Conservation (phyloP, 352 stramenopile species). For the Phytophthora colocasiae region DNA sequence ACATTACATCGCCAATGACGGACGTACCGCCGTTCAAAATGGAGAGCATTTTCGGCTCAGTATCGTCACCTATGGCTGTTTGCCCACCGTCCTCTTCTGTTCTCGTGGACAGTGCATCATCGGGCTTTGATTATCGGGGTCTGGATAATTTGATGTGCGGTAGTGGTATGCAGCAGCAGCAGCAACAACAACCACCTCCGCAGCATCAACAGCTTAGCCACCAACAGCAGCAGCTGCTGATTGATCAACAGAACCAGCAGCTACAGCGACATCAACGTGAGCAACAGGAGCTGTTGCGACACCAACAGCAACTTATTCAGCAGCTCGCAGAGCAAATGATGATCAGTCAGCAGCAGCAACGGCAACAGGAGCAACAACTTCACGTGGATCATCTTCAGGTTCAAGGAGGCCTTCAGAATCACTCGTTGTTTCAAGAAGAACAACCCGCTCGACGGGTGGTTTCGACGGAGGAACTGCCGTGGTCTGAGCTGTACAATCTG, state of each 20-base stretch:
- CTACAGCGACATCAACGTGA: constrained; percentile 46
- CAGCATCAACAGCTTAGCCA: constrained; percentile 33
- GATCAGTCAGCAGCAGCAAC: constrained; percentile 45
- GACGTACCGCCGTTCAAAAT: constrained; percentile 45
- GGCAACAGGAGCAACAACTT: constrained; percentile 23
- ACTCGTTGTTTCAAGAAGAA: constrained; percentile 74
- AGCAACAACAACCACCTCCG: constrained; percentile 31
- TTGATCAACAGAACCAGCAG: constrained; percentile 44
- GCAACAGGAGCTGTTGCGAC: constrained; percentile 37
- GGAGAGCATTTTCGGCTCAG: constrained; percentile 41
- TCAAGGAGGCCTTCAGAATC: constrained; percentile 55
- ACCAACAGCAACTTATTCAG: constrained; percentile 41
- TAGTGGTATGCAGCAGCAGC: constrained; percentile 29
- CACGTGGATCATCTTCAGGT: constrained; percentile 29
- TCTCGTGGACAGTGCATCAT: constrained; percentile 38
- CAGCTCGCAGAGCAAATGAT: constrained; percentile 47
- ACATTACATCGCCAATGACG: constrained; percentile 36
- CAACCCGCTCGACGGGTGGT: constrained; percentile 65
- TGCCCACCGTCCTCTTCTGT: constrained; percentile 38
- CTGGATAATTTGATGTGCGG: constrained; percentile 48
- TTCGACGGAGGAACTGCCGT: constrained; percentile 76
- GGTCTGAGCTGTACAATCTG: constrained; percentile 85
- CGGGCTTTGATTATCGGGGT: constrained; percentile 48
- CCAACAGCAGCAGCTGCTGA: constrained; percentile 34
- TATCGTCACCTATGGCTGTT: constrained; percentile 34